Percentiles rank a stretch among this genome's conserved stretches.
Evolutionary conservation across 2,329 filamentous ascomycete genomes (phyloP).

Genomic region (Elsinoe batatas): DNA sequence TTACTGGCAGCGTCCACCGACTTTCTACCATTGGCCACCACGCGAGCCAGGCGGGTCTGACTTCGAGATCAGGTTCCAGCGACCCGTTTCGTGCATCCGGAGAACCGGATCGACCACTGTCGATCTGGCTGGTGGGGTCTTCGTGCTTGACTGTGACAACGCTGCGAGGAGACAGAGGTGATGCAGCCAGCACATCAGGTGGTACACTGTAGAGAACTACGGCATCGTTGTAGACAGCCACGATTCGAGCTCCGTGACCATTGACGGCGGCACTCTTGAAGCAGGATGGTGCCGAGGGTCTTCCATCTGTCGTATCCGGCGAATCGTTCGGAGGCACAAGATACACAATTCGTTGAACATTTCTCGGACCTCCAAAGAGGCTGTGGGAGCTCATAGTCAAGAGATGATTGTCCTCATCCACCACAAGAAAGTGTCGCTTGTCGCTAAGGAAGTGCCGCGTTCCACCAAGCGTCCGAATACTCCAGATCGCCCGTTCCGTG

Average conservation of each 20-base stretch:
- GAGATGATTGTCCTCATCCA: slow-evolving; percentile 46
- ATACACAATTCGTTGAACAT: slow-evolving; percentile 49
- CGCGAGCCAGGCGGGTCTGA: slow-evolving; percentile 17
- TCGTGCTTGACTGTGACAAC: too few species aligned
- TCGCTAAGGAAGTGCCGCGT: slow-evolving; percentile 42
- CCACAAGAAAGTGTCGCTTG: slow-evolving; percentile 55
- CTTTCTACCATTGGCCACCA: background rate
- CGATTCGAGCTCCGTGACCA: slow-evolving; percentile 48
- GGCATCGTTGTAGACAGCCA: slow-evolving; percentile 44
- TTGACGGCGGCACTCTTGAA: slow-evolving; percentile 51
- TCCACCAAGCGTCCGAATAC: background rate
- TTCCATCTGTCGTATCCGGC: background rate
- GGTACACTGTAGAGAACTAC: slow-evolving; percentile 55
- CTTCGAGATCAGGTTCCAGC: background rate
- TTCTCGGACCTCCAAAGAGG: slow-evolving; percentile 22
- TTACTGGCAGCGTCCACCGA: slow-evolving; percentile 36
- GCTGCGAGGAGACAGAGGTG: background rate
- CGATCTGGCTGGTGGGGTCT: too few species aligned
- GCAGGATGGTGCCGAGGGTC: slow-evolving; percentile 33
- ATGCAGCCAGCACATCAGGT: slow-evolving; percentile 42
- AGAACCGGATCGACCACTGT: too few species aligned
- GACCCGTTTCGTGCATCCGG: too few species aligned
- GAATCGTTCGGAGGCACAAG: slow-evolving; percentile 34
- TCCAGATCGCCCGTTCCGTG: background rate
- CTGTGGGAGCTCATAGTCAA: slow-evolving; percentile 48